phyloP scores from a whole-genome alignment of 1,139 yeast genomes.

The Kurtzmaniella quercitrusa region DNA sequence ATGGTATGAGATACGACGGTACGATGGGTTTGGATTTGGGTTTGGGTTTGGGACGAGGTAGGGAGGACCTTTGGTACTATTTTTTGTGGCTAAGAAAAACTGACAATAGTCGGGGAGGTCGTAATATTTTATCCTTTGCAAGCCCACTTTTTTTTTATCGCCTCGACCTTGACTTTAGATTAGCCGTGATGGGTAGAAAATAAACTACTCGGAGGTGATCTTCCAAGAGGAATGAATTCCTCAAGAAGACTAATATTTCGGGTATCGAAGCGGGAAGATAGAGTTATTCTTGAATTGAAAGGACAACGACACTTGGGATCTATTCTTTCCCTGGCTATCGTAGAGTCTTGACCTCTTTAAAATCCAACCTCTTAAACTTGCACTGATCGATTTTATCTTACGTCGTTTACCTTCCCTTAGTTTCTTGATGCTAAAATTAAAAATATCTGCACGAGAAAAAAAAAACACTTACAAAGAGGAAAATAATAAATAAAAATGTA shows the following conservation, averaged over 20 bases:
- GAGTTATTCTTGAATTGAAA: too few species aligned
- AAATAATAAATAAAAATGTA: too few species aligned
- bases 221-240: not conserved
- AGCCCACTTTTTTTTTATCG: not conserved
- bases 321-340: too few species aligned
- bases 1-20: too few species aligned
- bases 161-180: not conserved
- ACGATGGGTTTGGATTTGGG: too few species aligned
- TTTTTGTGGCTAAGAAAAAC: not conserved
- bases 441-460: not conserved
- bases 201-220: not conserved
- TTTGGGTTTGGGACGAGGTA: too few species aligned
- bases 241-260: not conserved
- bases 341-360: too few species aligned
- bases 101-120: not conserved
- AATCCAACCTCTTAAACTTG: too few species aligned
- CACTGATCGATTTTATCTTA: too few species aligned
- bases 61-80: not conserved
- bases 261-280: not conserved
- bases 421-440: not conserved
- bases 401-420: not conserved
- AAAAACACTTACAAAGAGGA: not conserved
- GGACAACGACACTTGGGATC: too few species aligned
- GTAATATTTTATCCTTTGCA: not conserved
- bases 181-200: not conserved